Base-by-base conservation (phyloP, 2,329 filamentous ascomycete genomes). In the Cercospora sojina region DNA sequence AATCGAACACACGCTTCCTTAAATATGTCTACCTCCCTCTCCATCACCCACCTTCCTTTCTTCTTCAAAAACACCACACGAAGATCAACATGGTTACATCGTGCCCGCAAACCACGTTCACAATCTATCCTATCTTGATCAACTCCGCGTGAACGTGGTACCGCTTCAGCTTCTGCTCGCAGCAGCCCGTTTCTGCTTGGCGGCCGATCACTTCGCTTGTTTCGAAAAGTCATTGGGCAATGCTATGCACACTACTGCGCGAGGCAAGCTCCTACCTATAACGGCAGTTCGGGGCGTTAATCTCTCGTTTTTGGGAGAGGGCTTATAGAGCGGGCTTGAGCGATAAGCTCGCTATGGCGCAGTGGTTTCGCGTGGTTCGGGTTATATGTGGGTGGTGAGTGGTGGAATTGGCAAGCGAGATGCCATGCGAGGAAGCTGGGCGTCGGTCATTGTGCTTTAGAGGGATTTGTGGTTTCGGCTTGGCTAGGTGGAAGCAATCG, bases 1-100 rank as follows among this genome's bases (percentile, higher is more conserved):
- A n/a, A n/a, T 32, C 20, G 7, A 47, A n/a, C 13, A 29, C 20
- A 35, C 12, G 5, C 29, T 32, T 55, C 23, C 27, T 41, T 32
- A 35, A 56, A 38, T 62, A 56, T 31, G 3, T 43, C 9, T 18
- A 3, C 38, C 3, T 31, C 35, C 23, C 35, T 51, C 5, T 8
- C 31, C 59, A 27, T 13, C 23, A 56, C 12, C 47, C 23, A 27
- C 47, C 23, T 53, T 25, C 47, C 47, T 27, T 25, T 53, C 47
- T 53, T 53, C 47, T n/a, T 53, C 47, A 27, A 12, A 41, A 8
- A 5, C 35, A 35, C 7, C 20, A 53, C 7, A 31, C 23, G 13
- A 27, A 56, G 60, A 62, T 56, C 29, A 51, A 35, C 49, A 56
- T 56, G 49, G 60, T 55, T 62, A 55, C 60, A 56, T 62, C 60